Base-by-base conservation (phyloP, 345 rosid genomes). In the Mercurialis annua region DNA sequence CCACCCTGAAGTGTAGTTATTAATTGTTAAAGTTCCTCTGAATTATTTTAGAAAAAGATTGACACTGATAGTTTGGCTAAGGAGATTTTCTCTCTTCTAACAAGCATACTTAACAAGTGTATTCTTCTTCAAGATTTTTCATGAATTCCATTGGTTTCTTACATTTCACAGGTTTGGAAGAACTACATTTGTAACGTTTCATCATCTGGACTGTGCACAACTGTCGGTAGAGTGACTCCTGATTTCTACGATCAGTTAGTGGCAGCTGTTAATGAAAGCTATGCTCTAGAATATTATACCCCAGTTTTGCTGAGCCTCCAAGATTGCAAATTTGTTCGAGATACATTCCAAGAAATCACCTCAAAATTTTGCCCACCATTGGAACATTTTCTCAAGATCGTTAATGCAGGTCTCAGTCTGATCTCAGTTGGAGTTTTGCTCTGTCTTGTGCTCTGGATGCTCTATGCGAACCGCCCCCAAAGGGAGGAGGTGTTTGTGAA, bases 381-480 rank as follows among this genome's bases (percentile, higher is more conserved):
- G 79, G 96, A 77, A 69, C 91, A 69, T 66, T 68, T 86, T 70
- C 93, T 94, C 23, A 83, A 73, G 82, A 66, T 83, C 49, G 87
- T 94, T 66, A 89, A 85, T 47, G 90, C 88, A 27, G 99, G 99
- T 44, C 67, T 94, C 62, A 97, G 98, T 8, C 67, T 91, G 62
- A 86, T 94, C 70, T 87, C 99, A 0, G 85, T 77, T 0, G 99
- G 98, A 69, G 93, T 94, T 77, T 67, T 91, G 82, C 85, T 94
- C 5, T 89, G 99, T 64, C 82, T 91, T n/a, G 81, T 94, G 62
- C 86, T 94, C 27, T 91, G 99, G 99, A 78, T 86, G 54, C 74
- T 85, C 57, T 87, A 87, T 80, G 95, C 98, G 65, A 91, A 94
- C 99, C 90, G 87, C 92, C 97, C 92, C 98, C 90, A 67, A 91